These are phyloP conservation scores for Fusarium phyllophilum DNA, from an alignment of 2,329 filamentous ascomycete species.

Conservation along the genomic window DNA sequence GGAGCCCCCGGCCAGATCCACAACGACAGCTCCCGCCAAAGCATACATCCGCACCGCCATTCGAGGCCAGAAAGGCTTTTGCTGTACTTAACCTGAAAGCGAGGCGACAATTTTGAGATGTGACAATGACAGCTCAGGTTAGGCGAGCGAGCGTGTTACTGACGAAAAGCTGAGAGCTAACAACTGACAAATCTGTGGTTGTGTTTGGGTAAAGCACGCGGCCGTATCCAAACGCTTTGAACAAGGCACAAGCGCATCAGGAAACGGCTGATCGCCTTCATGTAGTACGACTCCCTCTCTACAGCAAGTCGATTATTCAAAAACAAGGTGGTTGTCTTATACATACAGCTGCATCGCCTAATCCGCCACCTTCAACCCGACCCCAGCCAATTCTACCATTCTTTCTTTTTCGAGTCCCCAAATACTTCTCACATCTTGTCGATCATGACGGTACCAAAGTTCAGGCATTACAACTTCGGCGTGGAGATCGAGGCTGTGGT, in stretches of 20 bases:
- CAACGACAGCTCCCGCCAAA: conserved; percentile 19
- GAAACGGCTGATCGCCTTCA: conserved; percentile 12
- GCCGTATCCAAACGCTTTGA: conserved; percentile 6
- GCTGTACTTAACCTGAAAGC: conserved; percentile 24
- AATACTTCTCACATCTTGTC: conserved; percentile 3
- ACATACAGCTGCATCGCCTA: conserved; percentile 21
- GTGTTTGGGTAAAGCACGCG: neutral
- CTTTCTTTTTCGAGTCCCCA: conserved; percentile 13
- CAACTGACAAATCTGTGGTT: neutral
- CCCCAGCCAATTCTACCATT: neutral
- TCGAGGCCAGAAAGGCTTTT: conserved; percentile 18
- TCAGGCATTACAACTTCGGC: conserved; percentile 53
- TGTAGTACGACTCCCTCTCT: neutral
- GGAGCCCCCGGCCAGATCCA: conserved; percentile 25
- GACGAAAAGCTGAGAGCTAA: conserved; percentile 19
- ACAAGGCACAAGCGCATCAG: conserved; percentile 6
- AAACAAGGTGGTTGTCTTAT: conserved; percentile 10
- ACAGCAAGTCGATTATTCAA: neutral
- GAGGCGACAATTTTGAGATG: conserved; percentile 19
- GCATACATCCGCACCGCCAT: conserved; percentile 26
- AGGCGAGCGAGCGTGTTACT: conserved; percentile 6
- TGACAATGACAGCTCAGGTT: conserved; percentile 24
- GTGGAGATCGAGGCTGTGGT: conserved; percentile 53
- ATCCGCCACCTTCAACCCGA: conserved; percentile 11
- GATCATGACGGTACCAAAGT: conserved; percentile 36